These are phyloP conservation scores for Graphilbum sp. DNA, from an alignment of 2,329 filamentous ascomycete species.

Conservation along the genomic window DNA sequence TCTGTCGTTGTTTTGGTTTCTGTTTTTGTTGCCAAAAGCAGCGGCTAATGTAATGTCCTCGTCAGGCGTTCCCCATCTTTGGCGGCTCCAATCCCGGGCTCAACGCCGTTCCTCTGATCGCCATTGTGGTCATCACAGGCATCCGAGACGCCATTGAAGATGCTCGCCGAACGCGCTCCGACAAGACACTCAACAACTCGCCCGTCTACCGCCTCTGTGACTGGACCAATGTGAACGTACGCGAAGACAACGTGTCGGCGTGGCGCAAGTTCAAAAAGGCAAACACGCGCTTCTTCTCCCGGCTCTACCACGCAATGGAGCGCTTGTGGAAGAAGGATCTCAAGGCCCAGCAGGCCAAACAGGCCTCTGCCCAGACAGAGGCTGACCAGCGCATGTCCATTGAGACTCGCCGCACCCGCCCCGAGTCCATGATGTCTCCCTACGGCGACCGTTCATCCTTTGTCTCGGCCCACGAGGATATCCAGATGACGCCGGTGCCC, in stretches of 20 bases:
- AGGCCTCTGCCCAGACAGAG: slow-evolving; percentile 29
- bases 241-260: slow-evolving; percentile 65
- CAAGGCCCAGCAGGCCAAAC: slow-evolving; percentile 30
- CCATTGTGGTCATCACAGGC: slow-evolving; percentile 76
- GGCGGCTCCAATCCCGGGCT: slow-evolving; percentile 80
- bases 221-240: slow-evolving; percentile 87
- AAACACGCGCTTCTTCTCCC: slow-evolving; percentile 43
- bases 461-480: slow-evolving; percentile 47
- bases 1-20: background rate
- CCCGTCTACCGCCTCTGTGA: slow-evolving; percentile 78
- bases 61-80: slow-evolving; percentile 87
- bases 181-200: slow-evolving; percentile 91
- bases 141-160: slow-evolving; percentile 95
- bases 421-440: slow-evolving; percentile 36
- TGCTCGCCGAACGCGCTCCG: slow-evolving; percentile 76
- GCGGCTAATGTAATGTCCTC: too few species aligned
- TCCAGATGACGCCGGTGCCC: slow-evolving; percentile 90
- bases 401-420: slow-evolving; percentile 40
- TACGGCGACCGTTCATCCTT: slow-evolving; percentile 30
- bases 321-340: slow-evolving; percentile 30
- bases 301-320: slow-evolving; percentile 32
- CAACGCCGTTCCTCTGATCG: slow-evolving; percentile 79
- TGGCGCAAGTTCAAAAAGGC: slow-evolving; percentile 92
- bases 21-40: background rate
- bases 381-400: slow-evolving; percentile 50